phyloP scores from a whole-genome alignment of 2,329 filamentous ascomycete genomes.

The Rutstroemia sp. region DNA sequence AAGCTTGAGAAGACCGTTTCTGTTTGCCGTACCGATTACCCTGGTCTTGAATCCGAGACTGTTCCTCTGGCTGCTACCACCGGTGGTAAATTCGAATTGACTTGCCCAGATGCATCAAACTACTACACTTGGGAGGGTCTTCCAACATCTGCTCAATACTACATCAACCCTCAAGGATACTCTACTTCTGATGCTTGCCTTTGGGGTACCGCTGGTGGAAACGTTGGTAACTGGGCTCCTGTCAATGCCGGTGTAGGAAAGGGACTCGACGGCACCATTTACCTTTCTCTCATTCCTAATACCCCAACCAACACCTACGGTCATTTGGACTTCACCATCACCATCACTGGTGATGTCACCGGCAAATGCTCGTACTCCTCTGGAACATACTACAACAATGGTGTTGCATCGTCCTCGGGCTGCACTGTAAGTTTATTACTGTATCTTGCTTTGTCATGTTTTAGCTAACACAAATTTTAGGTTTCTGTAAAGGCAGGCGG shows the following conservation, averaged over 20 bases:
- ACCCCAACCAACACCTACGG: constrained; percentile 59
- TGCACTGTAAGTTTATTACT: constrained; percentile 29
- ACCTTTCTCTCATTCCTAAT: constrained; percentile 81
- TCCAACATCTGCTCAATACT: constrained; percentile 87
- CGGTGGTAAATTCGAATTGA: constrained; percentile 55
- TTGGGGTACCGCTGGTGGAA: constrained; percentile 58
- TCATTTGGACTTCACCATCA: constrained; percentile 69
- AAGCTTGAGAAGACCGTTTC: constrained; percentile 58
- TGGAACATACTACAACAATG: constrained; percentile 26
- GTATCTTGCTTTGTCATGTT: background rate
- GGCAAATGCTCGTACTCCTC: constrained; percentile 25
- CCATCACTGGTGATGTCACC: constrained; percentile 53
- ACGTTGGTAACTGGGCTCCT: constrained; percentile 77
- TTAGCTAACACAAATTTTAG: constrained; percentile 18
- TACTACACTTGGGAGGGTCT: constrained; percentile 76
- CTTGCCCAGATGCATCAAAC: constrained; percentile 59
- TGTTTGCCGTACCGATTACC: constrained; percentile 94
- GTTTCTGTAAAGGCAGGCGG: constrained; percentile 17
- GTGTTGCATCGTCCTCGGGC: constrained; percentile 22
- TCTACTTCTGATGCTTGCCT: constrained; percentile 60
- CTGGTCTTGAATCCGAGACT: constrained; percentile 82
- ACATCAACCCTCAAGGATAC: constrained; percentile 79
- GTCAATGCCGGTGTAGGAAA: constrained; percentile 77
- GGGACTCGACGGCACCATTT: constrained; percentile 57
- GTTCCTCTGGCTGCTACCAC: constrained; percentile 61